Conservation (phyloP, 2,329 filamentous ascomycete genomes). For the Pseudocercospora cruenta region DNA sequence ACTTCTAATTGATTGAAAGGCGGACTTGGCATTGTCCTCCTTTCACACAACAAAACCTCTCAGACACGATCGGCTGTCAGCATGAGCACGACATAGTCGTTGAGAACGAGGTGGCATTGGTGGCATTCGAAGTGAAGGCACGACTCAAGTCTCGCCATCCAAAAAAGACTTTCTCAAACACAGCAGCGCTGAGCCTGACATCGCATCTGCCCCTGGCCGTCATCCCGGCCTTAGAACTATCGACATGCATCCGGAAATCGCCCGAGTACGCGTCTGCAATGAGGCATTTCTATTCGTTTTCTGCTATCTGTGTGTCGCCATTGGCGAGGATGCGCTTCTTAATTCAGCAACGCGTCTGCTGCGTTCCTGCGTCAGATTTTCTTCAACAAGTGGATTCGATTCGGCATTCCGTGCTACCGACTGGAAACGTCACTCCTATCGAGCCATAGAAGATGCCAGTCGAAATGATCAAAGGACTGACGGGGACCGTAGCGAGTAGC, state of each 20-base stretch:
- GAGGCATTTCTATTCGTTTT: constrained; percentile 2
- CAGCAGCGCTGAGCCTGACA: constrained; percentile 9
- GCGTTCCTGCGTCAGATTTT: constrained; percentile 14
- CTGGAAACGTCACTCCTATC: not conserved
- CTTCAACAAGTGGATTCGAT: constrained; percentile 4
- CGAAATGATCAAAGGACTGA: not conserved
- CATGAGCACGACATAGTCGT: not conserved
- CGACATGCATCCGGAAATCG: constrained; percentile 1
- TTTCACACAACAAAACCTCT: not conserved
- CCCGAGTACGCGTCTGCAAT: constrained; percentile 2
- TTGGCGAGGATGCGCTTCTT: constrained; percentile 8
- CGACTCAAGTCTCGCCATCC: not conserved
- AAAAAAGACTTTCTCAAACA: not conserved
- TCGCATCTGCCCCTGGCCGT: not conserved
- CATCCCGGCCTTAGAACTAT: constrained; percentile 4
- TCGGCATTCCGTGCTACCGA: not conserved
- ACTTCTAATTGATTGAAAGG: too few relatives aligned
- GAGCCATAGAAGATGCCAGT: not conserved
- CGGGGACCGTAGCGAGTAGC: not conserved
- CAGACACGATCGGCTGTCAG: not conserved
- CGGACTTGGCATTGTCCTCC: too few relatives aligned
- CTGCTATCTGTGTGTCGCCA: constrained; percentile 10
- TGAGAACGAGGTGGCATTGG: not conserved
- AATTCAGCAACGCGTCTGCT: constrained; percentile 3
- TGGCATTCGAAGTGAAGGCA: not conserved